Evolutionary conservation across 805 yeast genomes (phyloP).

Genomic region (Metschnikowia continentalis): DNA sequence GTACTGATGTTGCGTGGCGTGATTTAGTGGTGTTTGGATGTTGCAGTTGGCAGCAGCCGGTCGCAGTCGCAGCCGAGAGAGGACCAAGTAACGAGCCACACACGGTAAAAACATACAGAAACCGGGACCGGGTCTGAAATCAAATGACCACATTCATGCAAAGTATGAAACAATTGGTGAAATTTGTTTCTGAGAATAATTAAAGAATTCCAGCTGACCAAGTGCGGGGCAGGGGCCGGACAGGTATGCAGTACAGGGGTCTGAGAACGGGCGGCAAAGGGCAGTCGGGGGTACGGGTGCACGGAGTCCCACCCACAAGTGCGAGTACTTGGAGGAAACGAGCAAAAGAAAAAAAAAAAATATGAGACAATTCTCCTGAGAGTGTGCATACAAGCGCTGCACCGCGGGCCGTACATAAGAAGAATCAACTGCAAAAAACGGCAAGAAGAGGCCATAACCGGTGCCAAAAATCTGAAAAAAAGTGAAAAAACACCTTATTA

Average conservation of each 20-base stretch:
- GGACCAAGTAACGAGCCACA: not conserved
- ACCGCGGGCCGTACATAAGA: constrained; percentile 1
- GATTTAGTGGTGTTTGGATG: too few species aligned
- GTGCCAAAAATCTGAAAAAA: not conserved
- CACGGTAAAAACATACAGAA: not conserved
- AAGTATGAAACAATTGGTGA: not conserved
- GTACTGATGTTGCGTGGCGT: too few species aligned
- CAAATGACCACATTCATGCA: not conserved
- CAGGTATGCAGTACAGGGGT: not conserved
- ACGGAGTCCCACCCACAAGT: not conserved
- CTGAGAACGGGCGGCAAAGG: not conserved
- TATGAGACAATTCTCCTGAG: constrained; percentile 5
- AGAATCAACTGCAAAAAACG: not conserved
- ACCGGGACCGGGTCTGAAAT: not conserved
- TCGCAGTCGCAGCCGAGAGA: not conserved
- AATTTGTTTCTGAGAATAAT: constrained; percentile 1
- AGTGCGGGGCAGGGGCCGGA: not conserved
- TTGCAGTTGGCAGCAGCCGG: not conserved
- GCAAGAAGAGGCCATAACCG: not conserved
- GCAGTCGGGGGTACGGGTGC: constrained; percentile 1
- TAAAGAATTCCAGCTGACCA: not conserved
- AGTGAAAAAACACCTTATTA: not conserved
- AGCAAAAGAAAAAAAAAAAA: not conserved
- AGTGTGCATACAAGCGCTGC: not conserved
- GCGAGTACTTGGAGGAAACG: not conserved